These are phyloP conservation scores for Floccularia luteovirens DNA, from an alignment of 768 basidiomycete species.

Conservation along the genomic window DNA sequence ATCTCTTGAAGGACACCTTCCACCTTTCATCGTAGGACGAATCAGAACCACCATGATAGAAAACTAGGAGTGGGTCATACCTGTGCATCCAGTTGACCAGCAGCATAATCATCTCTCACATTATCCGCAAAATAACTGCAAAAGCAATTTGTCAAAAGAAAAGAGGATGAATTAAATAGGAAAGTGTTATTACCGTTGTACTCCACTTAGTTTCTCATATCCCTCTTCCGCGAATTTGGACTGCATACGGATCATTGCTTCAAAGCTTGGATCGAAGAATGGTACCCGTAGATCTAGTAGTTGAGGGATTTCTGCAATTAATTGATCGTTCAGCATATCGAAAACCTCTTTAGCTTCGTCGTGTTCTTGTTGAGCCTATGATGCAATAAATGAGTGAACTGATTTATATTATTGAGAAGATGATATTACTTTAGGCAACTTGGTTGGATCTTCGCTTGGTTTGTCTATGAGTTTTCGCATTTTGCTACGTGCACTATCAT, in stretches of 20 bases:
- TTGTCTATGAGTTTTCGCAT: conserved; percentile 88
- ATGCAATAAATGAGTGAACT: conserved; percentile 1
- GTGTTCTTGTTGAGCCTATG: conserved; percentile 88
- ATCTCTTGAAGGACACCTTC: conserved; percentile 96
- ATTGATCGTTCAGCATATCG: conserved; percentile 86
- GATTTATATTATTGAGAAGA: not conserved
- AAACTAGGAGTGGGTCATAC: conserved; percentile 39
- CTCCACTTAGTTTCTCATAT: conserved; percentile 92
- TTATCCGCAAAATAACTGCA: conserved; percentile 80
- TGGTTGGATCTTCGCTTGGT: conserved; percentile 88
- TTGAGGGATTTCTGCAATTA: conserved; percentile 86
- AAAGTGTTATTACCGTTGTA: conserved; percentile 73
- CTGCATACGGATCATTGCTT: conserved; percentile 98
- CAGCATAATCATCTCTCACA: conserved; percentile 95
- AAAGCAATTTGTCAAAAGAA: not conserved
- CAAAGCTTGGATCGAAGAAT: conserved; percentile 97
- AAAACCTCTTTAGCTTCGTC: conserved; percentile 95
- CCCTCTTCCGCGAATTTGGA: conserved; percentile 97
- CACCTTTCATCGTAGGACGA: conserved; percentile 43
- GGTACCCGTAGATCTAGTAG: conserved; percentile 93
- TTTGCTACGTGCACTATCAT: conserved; percentile 87
- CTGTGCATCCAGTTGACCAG: conserved; percentile 93
- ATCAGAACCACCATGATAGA: not conserved
- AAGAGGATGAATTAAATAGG: conserved; percentile 5
- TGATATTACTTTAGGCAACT: conserved; percentile 69